Evolutionary conservation across 257 asterid genomes (phyloP).

Genomic region (Misopates orontium): DNA sequence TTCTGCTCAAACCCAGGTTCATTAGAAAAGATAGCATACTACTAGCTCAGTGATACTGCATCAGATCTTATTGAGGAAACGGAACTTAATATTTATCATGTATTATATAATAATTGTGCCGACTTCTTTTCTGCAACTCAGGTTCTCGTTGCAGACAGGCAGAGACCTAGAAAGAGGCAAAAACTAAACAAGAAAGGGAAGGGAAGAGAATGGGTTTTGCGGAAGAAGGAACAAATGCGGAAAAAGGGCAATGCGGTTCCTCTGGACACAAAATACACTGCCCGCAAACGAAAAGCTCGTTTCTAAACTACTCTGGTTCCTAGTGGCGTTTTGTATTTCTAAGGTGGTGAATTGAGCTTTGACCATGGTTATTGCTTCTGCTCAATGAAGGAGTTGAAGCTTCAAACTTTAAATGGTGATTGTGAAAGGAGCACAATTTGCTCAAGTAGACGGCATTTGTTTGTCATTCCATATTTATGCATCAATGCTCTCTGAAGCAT

Average conservation of each 20-base stretch:
- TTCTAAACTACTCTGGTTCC: constrained; percentile 36
- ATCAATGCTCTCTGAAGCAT: no score
- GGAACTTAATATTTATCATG: neutral
- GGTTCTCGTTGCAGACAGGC: constrained; percentile 75
- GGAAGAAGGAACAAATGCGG: constrained; percentile 78
- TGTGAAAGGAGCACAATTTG: no score
- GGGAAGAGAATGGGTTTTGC: constrained; percentile 78
- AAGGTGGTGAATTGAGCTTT: no score
- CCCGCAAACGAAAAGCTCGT: constrained; percentile 84
- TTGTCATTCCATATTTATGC: no score
- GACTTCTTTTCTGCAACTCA: constrained; percentile 25
- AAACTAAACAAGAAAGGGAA: constrained; percentile 70
- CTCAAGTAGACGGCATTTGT: no score
- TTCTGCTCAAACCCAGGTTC: neutral
- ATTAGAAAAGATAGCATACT: neutral
- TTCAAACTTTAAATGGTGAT: neutral
- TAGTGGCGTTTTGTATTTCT: no score
- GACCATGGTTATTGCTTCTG: neutral
- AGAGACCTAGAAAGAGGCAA: constrained; percentile 80
- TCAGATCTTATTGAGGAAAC: neutral
- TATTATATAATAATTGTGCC: neutral
- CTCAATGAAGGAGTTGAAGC: no score
- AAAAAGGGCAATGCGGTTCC: constrained; percentile 79
- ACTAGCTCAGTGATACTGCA: neutral
- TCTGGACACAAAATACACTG: constrained; percentile 73